phyloP scores from a whole-genome alignment of 345 rosid genomes.

The Punica granatum region DNA sequence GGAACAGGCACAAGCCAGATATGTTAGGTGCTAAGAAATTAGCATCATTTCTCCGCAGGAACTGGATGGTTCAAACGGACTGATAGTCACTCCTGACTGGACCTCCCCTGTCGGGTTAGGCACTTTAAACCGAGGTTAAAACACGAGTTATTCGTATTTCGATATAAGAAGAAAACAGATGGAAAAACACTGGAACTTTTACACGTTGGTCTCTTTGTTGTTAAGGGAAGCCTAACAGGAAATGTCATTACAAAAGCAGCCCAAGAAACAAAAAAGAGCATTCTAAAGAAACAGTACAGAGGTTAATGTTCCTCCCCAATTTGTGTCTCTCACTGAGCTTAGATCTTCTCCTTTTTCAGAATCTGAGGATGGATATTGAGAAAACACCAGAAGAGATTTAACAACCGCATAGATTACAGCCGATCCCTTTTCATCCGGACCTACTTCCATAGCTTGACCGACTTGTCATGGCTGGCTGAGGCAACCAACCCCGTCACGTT shows the following conservation, averaged over 20 bases:
- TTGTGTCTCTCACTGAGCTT: neutral
- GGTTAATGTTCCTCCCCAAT: neutral
- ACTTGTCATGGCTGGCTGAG: constrained; percentile 91
- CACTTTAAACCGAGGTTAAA: too few species aligned
- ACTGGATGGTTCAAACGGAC: too few species aligned
- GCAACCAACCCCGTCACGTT: constrained; percentile 72
- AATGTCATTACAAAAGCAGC: neutral
- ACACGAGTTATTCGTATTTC: too few species aligned
- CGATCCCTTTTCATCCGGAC: neutral
- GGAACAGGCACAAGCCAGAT: too few species aligned
- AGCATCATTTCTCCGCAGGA: too few species aligned
- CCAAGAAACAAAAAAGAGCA: neutral
- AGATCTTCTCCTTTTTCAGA: neutral
- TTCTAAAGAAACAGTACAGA: neutral
- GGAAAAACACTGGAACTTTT: too few species aligned
- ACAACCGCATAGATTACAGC: neutral
- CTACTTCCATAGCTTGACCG: constrained; percentile 85
- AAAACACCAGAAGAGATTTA: neutral
- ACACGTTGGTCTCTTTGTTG: too few species aligned
- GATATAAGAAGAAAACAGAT: too few species aligned
- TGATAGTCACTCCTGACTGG: too few species aligned
- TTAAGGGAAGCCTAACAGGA: too few species aligned
- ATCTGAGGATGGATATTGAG: neutral
- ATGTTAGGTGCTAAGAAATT: too few species aligned
- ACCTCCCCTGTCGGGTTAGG: too few species aligned